phyloP scores from a whole-genome alignment of 345 rosid genomes.

The Murraya koenigii region DNA sequence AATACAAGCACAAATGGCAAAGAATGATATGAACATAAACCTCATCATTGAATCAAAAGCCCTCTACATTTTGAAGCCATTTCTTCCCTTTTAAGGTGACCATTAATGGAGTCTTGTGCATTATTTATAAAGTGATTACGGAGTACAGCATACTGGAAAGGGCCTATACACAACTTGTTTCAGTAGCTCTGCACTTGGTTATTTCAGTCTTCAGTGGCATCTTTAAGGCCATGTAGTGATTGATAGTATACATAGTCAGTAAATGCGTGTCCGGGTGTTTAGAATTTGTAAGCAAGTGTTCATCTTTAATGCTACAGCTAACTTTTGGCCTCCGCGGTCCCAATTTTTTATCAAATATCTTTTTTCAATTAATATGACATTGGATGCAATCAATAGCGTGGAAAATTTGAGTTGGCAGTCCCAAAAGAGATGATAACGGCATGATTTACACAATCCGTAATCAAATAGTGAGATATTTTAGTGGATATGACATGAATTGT shows the following conservation, averaged over 20 bases:
- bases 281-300: background rate
- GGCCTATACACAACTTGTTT: background rate
- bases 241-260: background rate
- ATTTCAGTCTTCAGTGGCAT: background rate
- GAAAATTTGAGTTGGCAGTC: background rate
- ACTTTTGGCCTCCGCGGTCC: background rate
- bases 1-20: background rate
- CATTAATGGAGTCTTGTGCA: background rate
- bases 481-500: background rate
- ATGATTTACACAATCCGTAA: background rate
- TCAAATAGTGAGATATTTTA: background rate
- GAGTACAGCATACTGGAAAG: background rate
- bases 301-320: background rate
- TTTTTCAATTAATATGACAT: background rate
- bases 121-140: background rate
- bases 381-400: background rate
- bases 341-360: background rate
- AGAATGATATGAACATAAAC: background rate
- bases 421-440: background rate
- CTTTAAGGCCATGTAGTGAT: background rate
- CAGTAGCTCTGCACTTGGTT: background rate
- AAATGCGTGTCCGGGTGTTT: background rate
- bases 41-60: background rate
- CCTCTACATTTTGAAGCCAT: background rate
- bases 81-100: background rate